Conservation (phyloP, 2,329 filamentous ascomycete genomes). For the Mariannaea elegans region DNA sequence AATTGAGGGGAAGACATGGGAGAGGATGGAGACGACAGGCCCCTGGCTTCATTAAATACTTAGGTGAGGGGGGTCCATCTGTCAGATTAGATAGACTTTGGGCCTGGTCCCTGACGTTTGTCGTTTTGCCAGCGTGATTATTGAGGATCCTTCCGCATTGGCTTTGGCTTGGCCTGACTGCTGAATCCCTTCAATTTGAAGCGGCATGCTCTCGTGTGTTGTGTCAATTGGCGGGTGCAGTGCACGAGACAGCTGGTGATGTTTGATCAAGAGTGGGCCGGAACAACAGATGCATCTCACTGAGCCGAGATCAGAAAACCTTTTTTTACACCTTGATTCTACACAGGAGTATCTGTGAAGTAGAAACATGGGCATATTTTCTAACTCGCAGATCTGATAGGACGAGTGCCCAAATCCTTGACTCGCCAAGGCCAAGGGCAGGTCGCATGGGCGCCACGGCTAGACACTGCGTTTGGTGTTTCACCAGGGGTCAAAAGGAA, state of each 20-base stretch:
- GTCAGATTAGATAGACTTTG: constrained; percentile 2
- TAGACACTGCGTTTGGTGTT: not conserved
- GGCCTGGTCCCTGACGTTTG: constrained; percentile 27
- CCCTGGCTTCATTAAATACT: constrained; percentile 23
- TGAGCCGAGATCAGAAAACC: not conserved
- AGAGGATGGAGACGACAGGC: constrained; percentile 9
- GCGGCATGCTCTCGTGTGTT: not conserved
- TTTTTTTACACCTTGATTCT: not conserved
- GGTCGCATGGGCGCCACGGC: not conserved
- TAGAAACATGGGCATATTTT: not conserved
- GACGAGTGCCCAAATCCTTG: constrained; percentile 1
- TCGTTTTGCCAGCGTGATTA: constrained; percentile 1
- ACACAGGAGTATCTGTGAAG: no score
- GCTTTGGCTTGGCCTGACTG: not conserved
- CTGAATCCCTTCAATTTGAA: not conserved
- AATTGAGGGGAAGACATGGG: constrained; percentile 2
- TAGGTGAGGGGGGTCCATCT: constrained; percentile 26
- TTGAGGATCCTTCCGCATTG: not conserved
- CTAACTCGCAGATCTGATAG: not conserved
- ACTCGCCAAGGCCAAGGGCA: no score
- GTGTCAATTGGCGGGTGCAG: not conserved
- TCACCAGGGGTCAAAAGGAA: not conserved
- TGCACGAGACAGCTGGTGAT: no score
- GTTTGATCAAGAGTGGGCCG: not conserved
- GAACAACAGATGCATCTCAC: not conserved